These are phyloP conservation scores for Cupressus sempervirens DNA, from an alignment of 75 land plant species.

Conservation along the genomic window DNA sequence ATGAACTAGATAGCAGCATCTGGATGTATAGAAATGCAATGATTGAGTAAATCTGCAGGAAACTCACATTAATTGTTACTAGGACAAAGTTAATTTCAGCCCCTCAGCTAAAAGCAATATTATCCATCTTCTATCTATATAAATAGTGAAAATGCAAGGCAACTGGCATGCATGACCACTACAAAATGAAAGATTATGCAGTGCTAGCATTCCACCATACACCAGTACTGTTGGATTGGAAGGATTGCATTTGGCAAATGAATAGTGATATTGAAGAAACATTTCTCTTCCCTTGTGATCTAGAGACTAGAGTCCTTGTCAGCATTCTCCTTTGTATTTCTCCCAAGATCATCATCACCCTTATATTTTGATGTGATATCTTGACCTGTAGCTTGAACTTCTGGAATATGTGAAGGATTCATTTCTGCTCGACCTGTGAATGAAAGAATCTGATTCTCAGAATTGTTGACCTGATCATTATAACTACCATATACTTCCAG, in stretches of 20 bases:
- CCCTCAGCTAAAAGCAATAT: not conserved
- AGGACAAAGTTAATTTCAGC: not conserved
- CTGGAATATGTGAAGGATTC: not conserved
- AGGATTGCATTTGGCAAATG: not conserved
- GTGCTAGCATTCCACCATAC: not conserved
- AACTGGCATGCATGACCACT: not conserved
- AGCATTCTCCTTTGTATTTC: not conserved
- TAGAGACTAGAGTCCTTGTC: constrained; percentile 1
- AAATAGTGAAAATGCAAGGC: not conserved
- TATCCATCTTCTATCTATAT: not conserved
- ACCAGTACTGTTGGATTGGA: not conserved
- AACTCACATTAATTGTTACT: not conserved
- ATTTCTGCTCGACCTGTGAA: constrained; percentile 10
- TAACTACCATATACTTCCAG: not conserved
- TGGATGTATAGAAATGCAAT: not conserved
- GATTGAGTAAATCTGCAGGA: not conserved
- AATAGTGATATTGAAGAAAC: not conserved
- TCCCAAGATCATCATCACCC: constrained; percentile 1
- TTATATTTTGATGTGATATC: not conserved
- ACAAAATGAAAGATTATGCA: not conserved
- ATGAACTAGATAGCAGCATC: not conserved
- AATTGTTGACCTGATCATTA: not conserved
- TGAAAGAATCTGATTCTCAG: not conserved
- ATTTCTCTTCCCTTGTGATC: not conserved
- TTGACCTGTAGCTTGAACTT: not conserved